These are phyloP conservation scores for Tephrocybe sp. DNA, from an alignment of 768 basidiomycete species.

Conservation along the genomic window DNA sequence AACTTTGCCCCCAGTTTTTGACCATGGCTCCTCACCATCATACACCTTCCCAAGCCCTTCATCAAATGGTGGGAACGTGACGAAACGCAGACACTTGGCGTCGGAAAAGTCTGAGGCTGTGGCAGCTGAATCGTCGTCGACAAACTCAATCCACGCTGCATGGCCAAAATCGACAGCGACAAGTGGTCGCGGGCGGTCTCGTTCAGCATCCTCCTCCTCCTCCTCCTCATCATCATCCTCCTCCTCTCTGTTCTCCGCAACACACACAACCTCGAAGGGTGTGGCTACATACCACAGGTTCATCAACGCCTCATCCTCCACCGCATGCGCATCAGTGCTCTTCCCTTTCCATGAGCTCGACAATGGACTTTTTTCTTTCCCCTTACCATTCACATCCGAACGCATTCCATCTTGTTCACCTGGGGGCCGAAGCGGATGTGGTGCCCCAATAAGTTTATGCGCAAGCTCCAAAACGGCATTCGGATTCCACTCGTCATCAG, in stretches of 20 bases:
- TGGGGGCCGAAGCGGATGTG: neutral
- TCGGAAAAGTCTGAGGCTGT: slow-evolving; percentile 25
- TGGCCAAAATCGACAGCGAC: slow-evolving; percentile 89
- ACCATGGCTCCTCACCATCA: slow-evolving; percentile 22
- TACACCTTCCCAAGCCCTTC: slow-evolving; percentile 24
- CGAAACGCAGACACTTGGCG: slow-evolving; percentile 60
- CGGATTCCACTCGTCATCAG: slow-evolving; percentile 28
- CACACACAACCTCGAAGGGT: slow-evolving; percentile 71
- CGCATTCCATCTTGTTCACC: neutral
- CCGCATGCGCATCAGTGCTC: slow-evolving; percentile 15
- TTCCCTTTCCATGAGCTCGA: slow-evolving; percentile 16
- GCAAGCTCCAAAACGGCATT: slow-evolving; percentile 5
- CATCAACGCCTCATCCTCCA: slow-evolving; percentile 54
- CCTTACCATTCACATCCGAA: neutral
- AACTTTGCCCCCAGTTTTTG: slow-evolving; percentile 41
- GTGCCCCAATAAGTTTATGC: slow-evolving; percentile 11
- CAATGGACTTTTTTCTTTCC: neutral
- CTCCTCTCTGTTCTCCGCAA: slow-evolving; percentile 39
- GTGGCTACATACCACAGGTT: slow-evolving; percentile 68
- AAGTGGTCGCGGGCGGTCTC: slow-evolving; percentile 59
- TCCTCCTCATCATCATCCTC: slow-evolving; percentile 37
- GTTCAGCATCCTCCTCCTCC: slow-evolving; percentile 26
- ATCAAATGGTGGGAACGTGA: slow-evolving; percentile 61
- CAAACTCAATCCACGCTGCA: slow-evolving; percentile 77
- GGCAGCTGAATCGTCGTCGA: slow-evolving; percentile 26